Evolutionary conservation across 768 basidiomycete species (phyloP).

Genomic region (Lactarius vividus): DNA sequence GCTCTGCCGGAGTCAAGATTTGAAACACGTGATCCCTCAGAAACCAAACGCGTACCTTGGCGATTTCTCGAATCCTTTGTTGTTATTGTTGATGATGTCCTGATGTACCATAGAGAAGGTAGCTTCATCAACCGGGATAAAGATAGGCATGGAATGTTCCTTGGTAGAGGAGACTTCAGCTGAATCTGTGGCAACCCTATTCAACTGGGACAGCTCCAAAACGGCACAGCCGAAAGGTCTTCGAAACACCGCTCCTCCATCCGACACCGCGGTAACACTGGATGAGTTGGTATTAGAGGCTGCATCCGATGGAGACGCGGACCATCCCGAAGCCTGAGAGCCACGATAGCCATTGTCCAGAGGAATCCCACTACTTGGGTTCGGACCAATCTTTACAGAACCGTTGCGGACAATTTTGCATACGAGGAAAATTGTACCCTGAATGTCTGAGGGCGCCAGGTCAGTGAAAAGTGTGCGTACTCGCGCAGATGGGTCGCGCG

Average conservation of each 20-base stretch:
- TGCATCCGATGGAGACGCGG: constrained; percentile 2
- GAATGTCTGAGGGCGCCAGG: constrained; percentile 80
- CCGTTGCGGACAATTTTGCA: constrained; percentile 91
- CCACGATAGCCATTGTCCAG: constrained; percentile 49
- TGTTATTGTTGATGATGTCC: constrained; percentile 80
- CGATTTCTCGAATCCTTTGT: constrained; percentile 80
- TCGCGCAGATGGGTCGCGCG: constrained; percentile 70
- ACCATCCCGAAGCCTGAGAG: constrained; percentile 48
- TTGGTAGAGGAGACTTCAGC: constrained; percentile 59
- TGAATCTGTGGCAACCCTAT: constrained; percentile 62
- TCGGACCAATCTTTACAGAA: constrained; percentile 68
- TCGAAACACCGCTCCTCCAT: constrained; percentile 51
- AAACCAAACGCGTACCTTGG: constrained; percentile 51
- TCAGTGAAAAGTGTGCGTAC: constrained; percentile 90
- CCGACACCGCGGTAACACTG: constrained; percentile 26
- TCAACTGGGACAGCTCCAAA: constrained; percentile 76
- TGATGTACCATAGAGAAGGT: constrained; percentile 93
- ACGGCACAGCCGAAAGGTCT: constrained; percentile 97
- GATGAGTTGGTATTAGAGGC: constrained; percentile 12
- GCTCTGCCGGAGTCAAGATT: constrained; percentile 50
- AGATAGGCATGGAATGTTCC: constrained; percentile 89
- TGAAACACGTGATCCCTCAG: constrained; percentile 4
- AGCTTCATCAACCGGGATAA: constrained; percentile 74
- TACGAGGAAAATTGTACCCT: constrained; percentile 84
- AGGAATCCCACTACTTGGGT: constrained; percentile 46